A percentile compares a stretch with the other conserved stretches of the same genome.
These are phyloP conservation scores for Ophiostoma perfectum DNA, from an alignment of 2,329 filamentous ascomycete genomes.

Conservation along the genomic window DNA sequence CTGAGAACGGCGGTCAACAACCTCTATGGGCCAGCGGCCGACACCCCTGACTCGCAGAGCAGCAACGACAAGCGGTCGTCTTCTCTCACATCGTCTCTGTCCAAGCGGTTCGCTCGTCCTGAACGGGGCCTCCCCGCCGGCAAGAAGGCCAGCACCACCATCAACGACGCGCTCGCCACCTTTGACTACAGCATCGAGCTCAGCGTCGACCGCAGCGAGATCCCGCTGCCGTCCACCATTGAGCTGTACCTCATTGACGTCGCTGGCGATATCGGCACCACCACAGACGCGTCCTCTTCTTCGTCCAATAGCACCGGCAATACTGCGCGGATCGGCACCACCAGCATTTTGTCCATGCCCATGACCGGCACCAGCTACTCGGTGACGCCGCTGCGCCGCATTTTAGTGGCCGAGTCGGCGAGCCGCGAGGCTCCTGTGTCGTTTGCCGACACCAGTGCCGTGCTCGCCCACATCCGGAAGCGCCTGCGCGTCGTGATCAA, in stretches of 20 bases:
- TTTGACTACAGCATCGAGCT: constrained; percentile 37
- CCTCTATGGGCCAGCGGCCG: constrained; percentile 38
- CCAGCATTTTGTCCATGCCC: constrained; percentile 38
- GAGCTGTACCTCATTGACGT: constrained; percentile 31
- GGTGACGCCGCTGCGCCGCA: constrained; percentile 32
- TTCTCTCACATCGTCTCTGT: not conserved
- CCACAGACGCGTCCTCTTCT: not conserved
- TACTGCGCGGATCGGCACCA: constrained; percentile 30
- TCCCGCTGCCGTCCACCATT: constrained; percentile 37
- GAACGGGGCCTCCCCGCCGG: not conserved
- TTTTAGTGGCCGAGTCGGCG: constrained; percentile 15
- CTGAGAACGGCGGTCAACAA: constrained; percentile 55
- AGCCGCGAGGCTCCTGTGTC: not conserved
- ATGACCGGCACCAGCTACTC: constrained; percentile 32
- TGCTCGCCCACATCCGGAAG: constrained; percentile 35
- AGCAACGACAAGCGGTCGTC: not conserved
- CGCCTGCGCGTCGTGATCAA: constrained; percentile 28
- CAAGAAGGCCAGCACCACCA: not conserved
- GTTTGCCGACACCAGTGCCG: constrained; percentile 20
- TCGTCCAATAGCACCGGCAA: not conserved
- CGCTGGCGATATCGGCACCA: not conserved
- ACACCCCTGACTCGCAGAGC: not conserved
- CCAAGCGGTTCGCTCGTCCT: not conserved
- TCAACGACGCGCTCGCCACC: not conserved
- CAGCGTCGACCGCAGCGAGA: constrained; percentile 35